Percentiles rank a stretch among this genome's conserved stretches.
phyloP scores from a whole-genome alignment of 805 yeast genomes.

The Schwanniomyces sp. region DNA sequence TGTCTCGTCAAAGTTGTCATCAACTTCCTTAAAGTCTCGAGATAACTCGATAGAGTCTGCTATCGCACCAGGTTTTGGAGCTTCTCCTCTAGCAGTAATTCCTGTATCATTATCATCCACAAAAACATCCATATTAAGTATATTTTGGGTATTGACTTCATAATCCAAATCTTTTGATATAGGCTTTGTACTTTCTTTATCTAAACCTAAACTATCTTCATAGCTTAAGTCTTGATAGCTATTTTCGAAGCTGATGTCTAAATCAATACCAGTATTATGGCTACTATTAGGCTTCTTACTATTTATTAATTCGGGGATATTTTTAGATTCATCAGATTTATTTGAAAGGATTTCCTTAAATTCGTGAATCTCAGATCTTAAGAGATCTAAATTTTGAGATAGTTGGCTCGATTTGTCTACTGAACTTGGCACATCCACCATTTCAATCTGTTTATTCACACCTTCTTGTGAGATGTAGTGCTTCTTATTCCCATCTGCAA shows the following conservation, averaged over 20 bases:
- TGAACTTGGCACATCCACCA: background rate
- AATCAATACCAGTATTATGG: slow-evolving; percentile 2
- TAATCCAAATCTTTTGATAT: slow-evolving; percentile 3
- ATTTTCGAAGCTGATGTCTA: slow-evolving; percentile 40
- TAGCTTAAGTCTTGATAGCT: slow-evolving; percentile 39
- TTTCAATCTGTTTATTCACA: background rate
- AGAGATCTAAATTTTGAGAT: slow-evolving; percentile 40
- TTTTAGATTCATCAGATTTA: slow-evolving; percentile 13
- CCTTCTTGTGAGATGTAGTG: background rate
- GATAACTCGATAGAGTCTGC: background rate
- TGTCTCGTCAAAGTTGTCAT: background rate
- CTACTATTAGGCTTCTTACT: background rate
- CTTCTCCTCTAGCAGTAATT: background rate
- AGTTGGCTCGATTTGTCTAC: slow-evolving; percentile 30
- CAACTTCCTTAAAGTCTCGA: background rate
- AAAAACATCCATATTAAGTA: background rate
- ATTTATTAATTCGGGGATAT: background rate
- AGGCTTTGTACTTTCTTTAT: slow-evolving; percentile 25
- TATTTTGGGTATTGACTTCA: background rate
- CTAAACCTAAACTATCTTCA: slow-evolving; percentile 39
- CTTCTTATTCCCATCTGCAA: background rate
- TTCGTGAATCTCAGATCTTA: slow-evolving; percentile 43
- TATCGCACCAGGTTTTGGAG: background rate
- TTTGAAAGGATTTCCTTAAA: slow-evolving; percentile 41
- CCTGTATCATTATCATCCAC: background rate